Conservation (phyloP, 768 basidiomycete genomes). For the Sarcomyxa edulis region DNA sequence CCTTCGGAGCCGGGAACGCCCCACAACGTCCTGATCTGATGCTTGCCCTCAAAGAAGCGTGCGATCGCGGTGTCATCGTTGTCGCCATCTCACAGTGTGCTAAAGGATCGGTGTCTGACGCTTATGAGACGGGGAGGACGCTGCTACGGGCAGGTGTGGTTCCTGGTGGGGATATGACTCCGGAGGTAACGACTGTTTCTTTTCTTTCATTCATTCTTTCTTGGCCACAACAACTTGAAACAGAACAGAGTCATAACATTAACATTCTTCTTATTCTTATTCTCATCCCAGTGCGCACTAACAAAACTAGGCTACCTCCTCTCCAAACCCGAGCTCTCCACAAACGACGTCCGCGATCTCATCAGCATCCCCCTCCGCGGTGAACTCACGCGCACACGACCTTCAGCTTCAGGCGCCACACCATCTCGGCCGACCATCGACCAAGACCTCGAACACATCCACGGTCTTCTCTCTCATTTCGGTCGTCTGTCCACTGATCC, state of each 20-base stretch:
- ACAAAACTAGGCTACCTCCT: conserved; percentile 88
- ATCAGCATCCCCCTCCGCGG: conserved; percentile 80
- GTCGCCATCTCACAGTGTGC: conserved; percentile 91
- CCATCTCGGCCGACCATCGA: conserved; percentile 40
- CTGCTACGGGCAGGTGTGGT: conserved; percentile 73
- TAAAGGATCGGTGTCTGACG: conserved; percentile 80
- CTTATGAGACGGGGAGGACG: conserved; percentile 75
- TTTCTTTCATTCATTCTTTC: not conserved
- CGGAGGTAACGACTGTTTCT: conserved; percentile 50
- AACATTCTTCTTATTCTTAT: conserved; percentile 2
- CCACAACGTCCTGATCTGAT: conserved; percentile 77
- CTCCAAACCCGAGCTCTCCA: conserved; percentile 74
- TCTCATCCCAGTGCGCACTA: conserved; percentile 67
- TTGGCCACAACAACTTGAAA: too few species aligned
- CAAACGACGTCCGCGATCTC: conserved; percentile 65
- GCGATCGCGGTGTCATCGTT: conserved; percentile 77
- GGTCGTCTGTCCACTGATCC: conserved; percentile 66
- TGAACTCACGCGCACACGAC: conserved; percentile 71
- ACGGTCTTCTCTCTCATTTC: conserved; percentile 62
- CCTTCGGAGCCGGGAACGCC: conserved; percentile 91
- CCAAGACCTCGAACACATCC: conserved; percentile 53
- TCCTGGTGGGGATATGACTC: conserved; percentile 90
- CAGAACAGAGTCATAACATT: not conserved
- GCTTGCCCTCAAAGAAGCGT: conserved; percentile 73
- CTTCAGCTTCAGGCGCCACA: conserved; percentile 33